These are phyloP conservation scores for Musa balbisiana DNA, from an alignment of 202 grass and related monocot species.

Conservation along the genomic window DNA sequence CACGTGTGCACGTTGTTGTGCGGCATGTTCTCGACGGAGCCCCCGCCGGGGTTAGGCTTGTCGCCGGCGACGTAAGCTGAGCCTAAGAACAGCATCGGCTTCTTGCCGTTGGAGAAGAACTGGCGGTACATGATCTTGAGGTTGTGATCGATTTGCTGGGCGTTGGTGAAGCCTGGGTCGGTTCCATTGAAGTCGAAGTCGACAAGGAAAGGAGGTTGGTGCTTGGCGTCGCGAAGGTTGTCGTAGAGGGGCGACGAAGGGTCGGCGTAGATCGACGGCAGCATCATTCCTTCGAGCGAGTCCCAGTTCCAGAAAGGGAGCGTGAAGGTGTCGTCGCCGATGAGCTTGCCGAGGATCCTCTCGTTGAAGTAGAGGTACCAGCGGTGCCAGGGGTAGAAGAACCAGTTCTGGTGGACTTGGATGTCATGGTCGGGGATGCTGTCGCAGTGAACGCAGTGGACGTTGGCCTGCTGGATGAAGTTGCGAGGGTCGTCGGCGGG, in stretches of 20 bases:
- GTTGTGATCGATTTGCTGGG: conserved; percentile 35
- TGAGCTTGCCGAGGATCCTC: conserved; percentile 69
- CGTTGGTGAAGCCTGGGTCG: conserved; percentile 24
- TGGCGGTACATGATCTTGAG: conserved; percentile 49
- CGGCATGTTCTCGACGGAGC: conserved; percentile 36
- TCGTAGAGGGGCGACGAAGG: conserved; percentile 39
- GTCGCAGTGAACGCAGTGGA: conserved; percentile 73
- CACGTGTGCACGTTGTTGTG: conserved; percentile 48
- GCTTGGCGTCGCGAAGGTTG: conserved; percentile 33
- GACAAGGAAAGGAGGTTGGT: conserved; percentile 42
- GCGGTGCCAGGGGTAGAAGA: conserved; percentile 86
- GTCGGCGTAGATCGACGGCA: conserved; percentile 50
- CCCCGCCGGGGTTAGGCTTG: conserved; percentile 18
- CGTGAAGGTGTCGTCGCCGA: conserved; percentile 61
- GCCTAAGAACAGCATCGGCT: conserved; percentile 40
- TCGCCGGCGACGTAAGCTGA: conserved; percentile 44
- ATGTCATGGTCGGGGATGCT: conserved; percentile 49
- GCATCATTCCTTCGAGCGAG: conserved; percentile 45
- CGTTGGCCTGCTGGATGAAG: conserved; percentile 56
- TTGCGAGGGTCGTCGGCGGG: conserved; percentile 67
- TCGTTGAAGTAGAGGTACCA: conserved; percentile 62
- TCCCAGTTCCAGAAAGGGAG: conserved; percentile 95
- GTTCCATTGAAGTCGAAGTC: conserved; percentile 37
- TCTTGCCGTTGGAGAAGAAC: conserved; percentile 35
- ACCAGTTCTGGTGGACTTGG: conserved; percentile 51